Percentiles rank a stretch among this genome's conserved stretches.
Evolutionary conservation across 345 rosid genomes (phyloP).

Genomic region (Salix koriyanagi): DNA sequence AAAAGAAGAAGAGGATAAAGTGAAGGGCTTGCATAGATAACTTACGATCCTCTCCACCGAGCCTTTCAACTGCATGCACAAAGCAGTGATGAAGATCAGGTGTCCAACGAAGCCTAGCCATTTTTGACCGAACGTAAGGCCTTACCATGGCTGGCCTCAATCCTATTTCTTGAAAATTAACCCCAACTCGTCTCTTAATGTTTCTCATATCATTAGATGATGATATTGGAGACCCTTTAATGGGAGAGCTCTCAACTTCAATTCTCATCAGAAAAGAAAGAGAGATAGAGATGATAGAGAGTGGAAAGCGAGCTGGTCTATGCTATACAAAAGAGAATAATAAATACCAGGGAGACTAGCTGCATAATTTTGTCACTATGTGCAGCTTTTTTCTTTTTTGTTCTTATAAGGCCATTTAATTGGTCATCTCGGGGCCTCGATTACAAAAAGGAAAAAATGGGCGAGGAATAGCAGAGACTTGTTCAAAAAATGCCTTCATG

Average conservation of each 20-base stretch:
- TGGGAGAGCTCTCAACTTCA: neutral
- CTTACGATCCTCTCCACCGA: conserved; percentile 72
- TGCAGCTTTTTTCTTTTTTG: conserved; percentile 35
- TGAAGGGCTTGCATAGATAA: neutral
- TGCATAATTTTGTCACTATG: conserved; percentile 32
- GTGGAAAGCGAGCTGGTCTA: neutral
- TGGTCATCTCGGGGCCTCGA: conserved; percentile 38
- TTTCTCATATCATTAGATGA: neutral
- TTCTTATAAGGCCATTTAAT: conserved; percentile 12
- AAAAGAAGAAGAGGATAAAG: neutral
- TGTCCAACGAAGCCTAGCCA: conserved; percentile 68
- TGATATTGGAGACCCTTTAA: neutral
- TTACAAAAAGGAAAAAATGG: conserved; percentile 32
- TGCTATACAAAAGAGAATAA: conserved; percentile 30
- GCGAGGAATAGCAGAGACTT: conserved; percentile 32
- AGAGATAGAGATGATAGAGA: neutral
- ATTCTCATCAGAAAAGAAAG: neutral
- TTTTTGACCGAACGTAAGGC: conserved; percentile 50
- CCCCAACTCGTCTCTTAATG: neutral
- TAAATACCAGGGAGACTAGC: conserved; percentile 38
- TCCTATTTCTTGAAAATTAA: neutral
- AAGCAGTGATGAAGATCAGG: conserved; percentile 55
- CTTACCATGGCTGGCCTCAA: conserved; percentile 30
- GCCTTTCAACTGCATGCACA: conserved; percentile 55
- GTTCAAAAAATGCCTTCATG: conserved; percentile 27